phyloP scores from a whole-genome alignment of 108 stramenopile species.

The Fistulifera pelliculosa region DNA sequence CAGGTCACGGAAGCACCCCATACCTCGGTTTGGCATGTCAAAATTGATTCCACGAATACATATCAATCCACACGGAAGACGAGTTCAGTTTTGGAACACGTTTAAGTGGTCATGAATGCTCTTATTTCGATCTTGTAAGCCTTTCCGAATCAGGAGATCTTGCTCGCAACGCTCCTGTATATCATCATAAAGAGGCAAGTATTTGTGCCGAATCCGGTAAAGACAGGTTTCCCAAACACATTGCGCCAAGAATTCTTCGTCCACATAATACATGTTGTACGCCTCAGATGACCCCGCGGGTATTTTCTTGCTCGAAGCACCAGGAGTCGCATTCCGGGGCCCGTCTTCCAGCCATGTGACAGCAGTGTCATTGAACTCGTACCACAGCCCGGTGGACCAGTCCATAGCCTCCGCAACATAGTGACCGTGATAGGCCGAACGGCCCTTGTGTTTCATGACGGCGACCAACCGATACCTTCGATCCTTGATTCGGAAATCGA shows the following conservation, averaged over 20 bases:
- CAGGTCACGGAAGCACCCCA: conserved; percentile 7
- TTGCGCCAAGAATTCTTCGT: conserved; percentile 46
- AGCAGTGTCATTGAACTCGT: conserved; percentile 76
- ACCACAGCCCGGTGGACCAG: conserved; percentile 78
- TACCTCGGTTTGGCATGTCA: neutral
- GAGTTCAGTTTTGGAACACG: conserved; percentile 9
- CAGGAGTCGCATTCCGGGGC: conserved; percentile 13
- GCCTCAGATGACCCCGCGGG: conserved; percentile 53
- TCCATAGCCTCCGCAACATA: conserved; percentile 82
- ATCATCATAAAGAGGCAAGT: no score
- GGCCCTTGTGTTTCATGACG: conserved; percentile 75
- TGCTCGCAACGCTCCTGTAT: no score
- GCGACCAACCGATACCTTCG: conserved; percentile 55
- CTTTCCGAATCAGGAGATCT: neutral
- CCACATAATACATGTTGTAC: conserved; percentile 84
- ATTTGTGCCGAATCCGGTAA: no score
- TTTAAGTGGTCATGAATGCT: neutral
- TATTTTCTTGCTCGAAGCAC: conserved; percentile 12
- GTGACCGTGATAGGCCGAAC: conserved; percentile 76
- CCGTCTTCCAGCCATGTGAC: conserved; percentile 51
- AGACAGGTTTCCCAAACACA: conserved; percentile 5
- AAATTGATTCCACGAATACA: conserved; percentile 3
- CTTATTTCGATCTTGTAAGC: neutral
- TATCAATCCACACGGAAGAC: neutral
- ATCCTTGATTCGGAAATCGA: conserved; percentile 22